Conservation (phyloP, 2,329 filamentous ascomycete species). For the Diaporthe helianthi region DNA sequence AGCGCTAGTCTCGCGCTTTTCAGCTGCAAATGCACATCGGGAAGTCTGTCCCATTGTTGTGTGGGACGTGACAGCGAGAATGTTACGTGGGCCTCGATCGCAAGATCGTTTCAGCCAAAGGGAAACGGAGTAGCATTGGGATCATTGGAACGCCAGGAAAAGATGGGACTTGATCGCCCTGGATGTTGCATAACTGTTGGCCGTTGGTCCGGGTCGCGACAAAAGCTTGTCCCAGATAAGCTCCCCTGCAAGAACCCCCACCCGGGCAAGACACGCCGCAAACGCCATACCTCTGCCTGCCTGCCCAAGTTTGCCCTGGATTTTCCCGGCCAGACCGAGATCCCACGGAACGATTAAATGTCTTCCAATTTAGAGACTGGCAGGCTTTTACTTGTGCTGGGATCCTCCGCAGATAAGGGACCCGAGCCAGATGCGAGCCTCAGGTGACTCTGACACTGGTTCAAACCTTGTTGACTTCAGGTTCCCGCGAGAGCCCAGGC, state of each 20-base stretch:
- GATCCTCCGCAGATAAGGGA: conserved; percentile 9
- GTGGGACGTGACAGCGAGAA: background rate
- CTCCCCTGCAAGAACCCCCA: background rate
- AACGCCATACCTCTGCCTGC: no score
- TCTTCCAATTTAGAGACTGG: background rate
- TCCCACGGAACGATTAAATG: background rate
- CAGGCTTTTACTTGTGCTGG: background rate
- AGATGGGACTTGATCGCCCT: background rate
- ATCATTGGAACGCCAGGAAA: background rate
- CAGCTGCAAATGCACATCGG: no score
- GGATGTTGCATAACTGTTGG: background rate
- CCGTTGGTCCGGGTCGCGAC: background rate
- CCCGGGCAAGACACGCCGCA: background rate
- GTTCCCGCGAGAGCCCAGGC: background rate
- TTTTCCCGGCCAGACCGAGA: background rate
- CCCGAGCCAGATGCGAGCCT: background rate
- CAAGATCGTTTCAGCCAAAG: background rate
- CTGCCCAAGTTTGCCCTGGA: background rate
- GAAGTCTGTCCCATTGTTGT: background rate
- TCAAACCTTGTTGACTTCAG: conserved; percentile 1
- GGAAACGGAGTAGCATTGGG: background rate
- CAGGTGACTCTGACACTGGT: background rate
- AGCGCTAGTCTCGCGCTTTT: background rate
- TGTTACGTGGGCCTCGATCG: background rate
- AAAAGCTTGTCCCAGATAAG: conserved; percentile 20